phyloP scores from a whole-genome alignment of 495 filamentous ascomycete species.

The Hypoxylon cercidicola region DNA sequence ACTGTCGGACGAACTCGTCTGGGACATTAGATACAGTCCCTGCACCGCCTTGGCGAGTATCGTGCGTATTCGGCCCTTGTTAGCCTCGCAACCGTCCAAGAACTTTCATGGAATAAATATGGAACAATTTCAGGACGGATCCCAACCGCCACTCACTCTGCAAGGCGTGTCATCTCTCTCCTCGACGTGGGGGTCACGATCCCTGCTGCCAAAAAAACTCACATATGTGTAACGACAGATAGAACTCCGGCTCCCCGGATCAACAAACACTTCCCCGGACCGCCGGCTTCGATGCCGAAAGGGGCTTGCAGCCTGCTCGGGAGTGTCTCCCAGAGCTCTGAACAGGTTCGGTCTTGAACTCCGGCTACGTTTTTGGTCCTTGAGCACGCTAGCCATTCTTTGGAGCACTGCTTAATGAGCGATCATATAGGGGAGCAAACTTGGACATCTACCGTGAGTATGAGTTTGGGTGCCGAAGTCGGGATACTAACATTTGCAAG shows the following conservation, averaged over 20 bases:
- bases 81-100: slow-evolving; percentile 29
- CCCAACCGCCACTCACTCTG: slow-evolving; percentile 13
- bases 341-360: slow-evolving; percentile 8
- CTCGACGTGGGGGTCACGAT: slow-evolving; percentile 32
- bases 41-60: slow-evolving; percentile 13
- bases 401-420: slow-evolving; percentile 13
- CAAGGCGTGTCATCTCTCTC: slow-evolving; percentile 13
- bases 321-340: slow-evolving; percentile 1
- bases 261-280: slow-evolving; percentile 24
- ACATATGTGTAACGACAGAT: slow-evolving; percentile 9
- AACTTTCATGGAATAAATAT: slow-evolving; percentile 22
- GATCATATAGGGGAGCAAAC: slow-evolving; percentile 29
- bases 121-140: slow-evolving; percentile 20
- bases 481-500: slow-evolving; percentile 21
- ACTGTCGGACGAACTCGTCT: slow-evolving; percentile 5
- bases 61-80: slow-evolving; percentile 43
- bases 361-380: slow-evolving; percentile 17
- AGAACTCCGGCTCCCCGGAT: slow-evolving; percentile 28
- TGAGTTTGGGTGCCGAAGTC: slow-evolving; percentile 28
- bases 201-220: slow-evolving; percentile 17
- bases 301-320: not conserved
- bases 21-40: slow-evolving; percentile 15
- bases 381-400: slow-evolving; percentile 13
- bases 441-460: slow-evolving; percentile 3
- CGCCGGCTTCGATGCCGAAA: slow-evolving; percentile 35